phyloP scores from a whole-genome alignment of 768 basidiomycete genomes.

The Phaeolepiota aurea region DNA sequence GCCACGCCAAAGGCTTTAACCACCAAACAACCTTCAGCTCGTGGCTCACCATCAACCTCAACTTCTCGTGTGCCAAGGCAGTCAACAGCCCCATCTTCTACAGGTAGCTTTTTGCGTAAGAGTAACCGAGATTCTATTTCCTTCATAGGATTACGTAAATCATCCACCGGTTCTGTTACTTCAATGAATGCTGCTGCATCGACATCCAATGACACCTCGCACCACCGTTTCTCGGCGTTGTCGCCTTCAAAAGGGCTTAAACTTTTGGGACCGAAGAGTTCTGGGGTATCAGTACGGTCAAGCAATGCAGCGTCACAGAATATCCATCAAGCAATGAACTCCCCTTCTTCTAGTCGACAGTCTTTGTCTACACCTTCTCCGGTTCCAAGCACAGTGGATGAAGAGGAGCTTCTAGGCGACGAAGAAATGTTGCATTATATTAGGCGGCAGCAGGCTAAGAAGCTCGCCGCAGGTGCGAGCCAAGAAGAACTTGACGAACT shows the following conservation, averaged over 20 bases:
- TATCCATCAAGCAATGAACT: constrained; percentile 40
- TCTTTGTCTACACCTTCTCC: constrained; percentile 84
- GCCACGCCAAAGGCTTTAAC: constrained; percentile 36
- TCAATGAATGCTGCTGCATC: constrained; percentile 48
- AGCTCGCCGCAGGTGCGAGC: constrained; percentile 71
- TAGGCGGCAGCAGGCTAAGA: constrained; percentile 82
- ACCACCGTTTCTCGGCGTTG: constrained; percentile 71
- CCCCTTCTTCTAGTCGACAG: constrained; percentile 66
- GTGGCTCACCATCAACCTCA: constrained; percentile 55
- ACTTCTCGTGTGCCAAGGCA: constrained; percentile 63
- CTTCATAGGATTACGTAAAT: constrained; percentile 70
- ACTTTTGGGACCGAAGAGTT: constrained; percentile 71
- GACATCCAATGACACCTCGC: constrained; percentile 29
- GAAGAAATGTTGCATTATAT: constrained; percentile 98
- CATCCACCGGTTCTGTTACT: constrained; percentile 75
- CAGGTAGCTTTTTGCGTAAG: constrained; percentile 49
- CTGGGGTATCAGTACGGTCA: constrained; percentile 46
- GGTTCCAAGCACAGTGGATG: constrained; percentile 65
- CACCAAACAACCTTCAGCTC: constrained; percentile 45
- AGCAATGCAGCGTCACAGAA: constrained; percentile 45
- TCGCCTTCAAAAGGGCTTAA: constrained; percentile 83
- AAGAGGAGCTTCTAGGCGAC: constrained; percentile 84
- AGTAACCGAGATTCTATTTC: constrained; percentile 73
- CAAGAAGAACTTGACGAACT: constrained; percentile 85
- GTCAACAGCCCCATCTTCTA: constrained; percentile 33